phyloP scores from a whole-genome alignment of 2,329 filamentous ascomycete genomes.

The Penicillium sp. region DNA sequence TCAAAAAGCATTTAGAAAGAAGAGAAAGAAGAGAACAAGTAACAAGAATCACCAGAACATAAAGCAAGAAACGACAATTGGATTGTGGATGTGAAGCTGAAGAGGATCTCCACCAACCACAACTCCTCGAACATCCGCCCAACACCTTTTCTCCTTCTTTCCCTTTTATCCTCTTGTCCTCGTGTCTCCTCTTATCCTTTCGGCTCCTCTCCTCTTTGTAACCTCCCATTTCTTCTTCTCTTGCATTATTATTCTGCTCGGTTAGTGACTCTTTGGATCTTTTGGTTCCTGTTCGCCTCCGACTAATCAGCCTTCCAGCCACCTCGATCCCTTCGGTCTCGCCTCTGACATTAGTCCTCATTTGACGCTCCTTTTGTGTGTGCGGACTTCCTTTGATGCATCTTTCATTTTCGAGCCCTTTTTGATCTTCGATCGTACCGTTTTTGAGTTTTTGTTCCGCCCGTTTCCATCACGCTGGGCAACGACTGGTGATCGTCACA shows the following conservation, averaged over 20 bases:
- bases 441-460: neutral
- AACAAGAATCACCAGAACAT: neutral
- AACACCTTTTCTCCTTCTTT: conserved; percentile 20
- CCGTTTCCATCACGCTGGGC: conserved; percentile 15
- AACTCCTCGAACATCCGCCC: conserved; percentile 23
- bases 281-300: conserved; percentile 14
- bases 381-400: conserved; percentile 10
- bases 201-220: conserved; percentile 18
- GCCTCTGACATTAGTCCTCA: conserved; percentile 21
- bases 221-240: conserved; percentile 27
- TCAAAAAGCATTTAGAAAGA: neutral
- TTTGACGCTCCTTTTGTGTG: conserved; percentile 20
- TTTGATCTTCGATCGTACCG: conserved; percentile 5
- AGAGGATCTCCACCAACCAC: conserved; percentile 24
- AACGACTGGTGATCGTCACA: conserved; percentile 14
- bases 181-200: conserved; percentile 8
- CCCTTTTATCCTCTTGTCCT: conserved; percentile 15
- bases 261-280: conserved; percentile 7
- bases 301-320: conserved; percentile 34
- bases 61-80: conserved; percentile 10
- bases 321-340: conserved; percentile 38
- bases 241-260: conserved; percentile 15
- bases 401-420: conserved; percentile 5
- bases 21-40: neutral
- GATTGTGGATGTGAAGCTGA: conserved; percentile 24